These are phyloP conservation scores for Coemansia sp. DNA, from an alignment of 371 early-diverging fungal genomes.

Conservation along the genomic window DNA sequence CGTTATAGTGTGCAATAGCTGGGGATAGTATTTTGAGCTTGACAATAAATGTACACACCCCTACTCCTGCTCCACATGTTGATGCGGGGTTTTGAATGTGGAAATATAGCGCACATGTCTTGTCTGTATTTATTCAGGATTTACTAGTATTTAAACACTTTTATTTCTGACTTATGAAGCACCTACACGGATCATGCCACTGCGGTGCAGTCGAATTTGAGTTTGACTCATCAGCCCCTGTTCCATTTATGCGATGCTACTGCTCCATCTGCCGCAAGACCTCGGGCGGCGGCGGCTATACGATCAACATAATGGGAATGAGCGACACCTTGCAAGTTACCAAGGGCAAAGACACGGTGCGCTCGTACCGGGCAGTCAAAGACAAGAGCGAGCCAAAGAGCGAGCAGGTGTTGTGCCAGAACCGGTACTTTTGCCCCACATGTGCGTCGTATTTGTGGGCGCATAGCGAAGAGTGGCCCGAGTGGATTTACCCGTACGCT, in stretches of 20 bases:
- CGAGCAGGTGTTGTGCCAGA: conserved; percentile 30
- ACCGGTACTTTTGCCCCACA: conserved; percentile 37
- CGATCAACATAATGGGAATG: conserved; percentile 31
- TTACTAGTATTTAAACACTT: too few species aligned
- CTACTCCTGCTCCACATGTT: neutral
- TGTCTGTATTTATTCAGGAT: neutral
- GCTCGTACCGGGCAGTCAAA: conserved; percentile 36
- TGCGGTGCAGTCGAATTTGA: conserved; percentile 38
- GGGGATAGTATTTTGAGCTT: neutral
- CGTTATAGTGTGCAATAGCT: too few species aligned
- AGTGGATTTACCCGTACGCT: conserved; percentile 51
- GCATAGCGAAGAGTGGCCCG: conserved; percentile 23
- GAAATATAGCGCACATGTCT: neutral
- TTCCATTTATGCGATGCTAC: conserved; percentile 47
- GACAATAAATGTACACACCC: neutral
- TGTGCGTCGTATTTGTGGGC: conserved; percentile 48
- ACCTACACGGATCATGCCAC: conserved; percentile 44
- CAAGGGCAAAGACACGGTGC: conserved; percentile 16
- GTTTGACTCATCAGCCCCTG: conserved; percentile 29
- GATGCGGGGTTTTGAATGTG: neutral
- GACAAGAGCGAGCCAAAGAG: conserved; percentile 18
- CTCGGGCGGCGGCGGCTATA: conserved; percentile 43
- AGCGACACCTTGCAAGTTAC: conserved; percentile 17
- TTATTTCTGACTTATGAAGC: conserved; percentile 1
- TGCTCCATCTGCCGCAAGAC: conserved; percentile 53